Evolutionary conservation across 345 rosid species (phyloP).

Genomic region (Gossypium bickii): DNA sequence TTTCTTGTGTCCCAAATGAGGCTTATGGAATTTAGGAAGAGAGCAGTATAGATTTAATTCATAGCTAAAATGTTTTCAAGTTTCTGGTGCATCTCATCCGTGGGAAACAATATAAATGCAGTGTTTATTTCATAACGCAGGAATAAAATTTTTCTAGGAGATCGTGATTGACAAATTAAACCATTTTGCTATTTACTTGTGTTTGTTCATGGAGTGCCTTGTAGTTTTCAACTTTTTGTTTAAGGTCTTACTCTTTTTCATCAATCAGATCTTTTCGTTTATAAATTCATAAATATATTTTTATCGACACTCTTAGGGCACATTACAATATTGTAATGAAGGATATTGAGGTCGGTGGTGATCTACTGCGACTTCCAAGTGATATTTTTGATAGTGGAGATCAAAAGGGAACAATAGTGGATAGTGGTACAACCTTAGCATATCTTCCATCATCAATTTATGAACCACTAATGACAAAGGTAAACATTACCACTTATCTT

Average conservation of each 20-base stretch:
- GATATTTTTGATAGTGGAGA: slow-evolving; percentile 40
- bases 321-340: slow-evolving; percentile 80
- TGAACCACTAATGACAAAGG: slow-evolving; percentile 49
- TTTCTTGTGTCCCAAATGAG: neutral
- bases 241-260: slow-evolving; percentile 11
- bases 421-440: slow-evolving; percentile 93
- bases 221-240: neutral
- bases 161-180: neutral
- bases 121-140: neutral
- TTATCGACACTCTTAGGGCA: slow-evolving; percentile 43
- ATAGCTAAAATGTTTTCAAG: neutral
- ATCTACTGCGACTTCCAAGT: slow-evolving; percentile 49
- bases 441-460: slow-evolving; percentile 64
- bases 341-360: slow-evolving; percentile 65
- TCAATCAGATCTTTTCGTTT: slow-evolving; percentile 9
- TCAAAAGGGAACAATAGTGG: slow-evolving; percentile 61
- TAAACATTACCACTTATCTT: slow-evolving; percentile 10
- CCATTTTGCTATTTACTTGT: neutral
- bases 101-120: neutral
- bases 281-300: slow-evolving; percentile 19
- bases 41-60: neutral
- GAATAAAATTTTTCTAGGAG: neutral
- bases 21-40: neutral
- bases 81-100: neutral
- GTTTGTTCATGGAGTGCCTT: neutral